Base-by-base conservation (phyloP, 331 rosid species). In the Stylosanthes scabra region DNA sequence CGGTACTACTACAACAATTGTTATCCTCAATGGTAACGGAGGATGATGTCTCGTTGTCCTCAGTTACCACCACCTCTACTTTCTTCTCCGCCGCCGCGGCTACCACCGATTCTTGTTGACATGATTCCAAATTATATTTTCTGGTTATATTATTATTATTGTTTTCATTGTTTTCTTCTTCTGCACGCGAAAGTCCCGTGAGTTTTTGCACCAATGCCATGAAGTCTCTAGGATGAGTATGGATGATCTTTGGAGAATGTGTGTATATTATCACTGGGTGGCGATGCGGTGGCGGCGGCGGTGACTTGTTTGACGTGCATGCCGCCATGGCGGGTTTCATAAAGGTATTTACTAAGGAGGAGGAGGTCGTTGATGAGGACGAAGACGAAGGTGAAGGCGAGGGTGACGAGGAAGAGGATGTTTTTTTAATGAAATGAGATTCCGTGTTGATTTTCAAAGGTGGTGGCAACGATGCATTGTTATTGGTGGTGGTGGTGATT, bases 261-360 rank as follows among this genome's bases (percentile, higher is more conserved):
- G 97, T 90, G 74, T 92, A 92, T 20, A 92, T 92, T 13, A 92
- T 92, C 1, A 92, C 90, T 1, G 96, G 97, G 0, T 85, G 92
- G 0, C 90, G 89, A 12, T 83, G 93, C 0, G 68, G 88, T 2
- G 81, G 93, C 1, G 92, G 0, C 89, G 89, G 93, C 0, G 68
- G 86, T 2, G 81, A 91, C 72, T 67, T 81, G 52, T 27, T 50
- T 2, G 77, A 4, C 6, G 70, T 0, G 28, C 39, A 2, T 59
- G n/a, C 8, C 20, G n/a, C 8, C 20, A 31, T 12, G 3, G 46
- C 6, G 3, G 37, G 42, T 0, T 46, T 25, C 9, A 39, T 47
- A 16, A 47, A 29, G 60, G 25, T 76, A 44, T 79, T 81, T 37
- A 55, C 55, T 1, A 69, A 20, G 0, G 77, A 42, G 0, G 85